Base-by-base conservation (phyloP, 768 basidiomycete genomes). In the Sarcomyxa edulis region DNA sequence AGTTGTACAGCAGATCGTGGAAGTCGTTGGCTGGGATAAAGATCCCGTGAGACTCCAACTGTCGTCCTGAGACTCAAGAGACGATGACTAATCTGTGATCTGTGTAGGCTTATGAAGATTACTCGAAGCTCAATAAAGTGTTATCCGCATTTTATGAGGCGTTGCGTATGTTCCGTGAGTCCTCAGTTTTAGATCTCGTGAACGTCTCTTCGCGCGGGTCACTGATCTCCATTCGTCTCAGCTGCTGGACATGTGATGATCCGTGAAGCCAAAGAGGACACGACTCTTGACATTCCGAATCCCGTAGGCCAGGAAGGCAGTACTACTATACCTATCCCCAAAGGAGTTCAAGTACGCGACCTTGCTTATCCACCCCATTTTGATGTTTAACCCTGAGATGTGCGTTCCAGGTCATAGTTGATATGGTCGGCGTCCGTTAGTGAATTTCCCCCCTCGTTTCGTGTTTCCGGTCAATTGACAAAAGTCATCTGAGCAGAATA, bases 401-500 rank as follows among this genome's bases (percentile, higher is more conserved):
- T 22, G 11, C 6, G 6, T 42, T 30, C 26, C 23, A 62, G 59
- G 55, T 70, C 10, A 48, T 71, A 4, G 58, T 72, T 5, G 73
- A 76, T 44, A 65, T 72, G 65, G 45, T 75, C 40, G 72, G 71
- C 43, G 53, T 72, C 32, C 65, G 72, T 74, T 46, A 60, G 71
- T 55, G 18, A 19, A 34, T 32, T 16, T 62, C 16, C 19, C 19
- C 26, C n/a, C 23, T 11, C 12, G 11, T 34, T 14, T 37, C 24
- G 23, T 26, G 14, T 32, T 36, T 10, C 11, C 11, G 18, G 19
- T 15, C 23, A 37, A 21, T 14, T 10, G 3, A 26, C n/a, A n/a
- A n/a, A n/a, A n/a, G n/a, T n/a, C n/a, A 9, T 7, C 27, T 19
- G 19, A 27, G 11, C 33, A 76, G 73, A 72, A 52, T 66, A 72